Evolutionary conservation across 129 eudicot species (phyloP), one percentile per base, ranked within the genome.

Genomic region (Tagetes patula): DNA sequence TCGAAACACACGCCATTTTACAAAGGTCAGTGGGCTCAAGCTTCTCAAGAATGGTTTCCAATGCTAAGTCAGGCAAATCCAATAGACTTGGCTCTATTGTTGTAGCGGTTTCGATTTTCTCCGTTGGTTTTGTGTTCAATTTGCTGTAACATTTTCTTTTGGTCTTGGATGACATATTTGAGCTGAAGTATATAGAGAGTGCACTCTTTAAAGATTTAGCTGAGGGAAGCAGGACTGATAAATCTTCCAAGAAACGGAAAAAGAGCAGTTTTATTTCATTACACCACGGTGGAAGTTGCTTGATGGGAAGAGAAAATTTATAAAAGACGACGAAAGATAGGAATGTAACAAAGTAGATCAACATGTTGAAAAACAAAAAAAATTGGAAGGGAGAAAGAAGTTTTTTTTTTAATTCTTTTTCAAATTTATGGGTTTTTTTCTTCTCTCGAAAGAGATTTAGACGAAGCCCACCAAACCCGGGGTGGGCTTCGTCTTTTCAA

Each of bases 41-140:
- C 83, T 71, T 83, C 71, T 90, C 96, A 31, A 90, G 96, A 69
- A 90, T 87, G 67, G 81, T 64, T 70, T 90, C 95, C 67, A 87
- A 39, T 40, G 81, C 87, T 68, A 90, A 82, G 32, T 87, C 95
- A 59, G 95, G 96, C 78, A 90, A 83, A 77, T 87, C 91, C 60
- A 90, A 45, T n/a, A 87, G n/a, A 9, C 76, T 39, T 60, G 76
- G 13, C n/a, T 45, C 34, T 30, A 20, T 46, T 69, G 40, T 34
- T 50, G 83, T 73, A 48, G 40, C 56, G 50, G 49, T 71, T 54
- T 73, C 77, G 8, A 38, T 20, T 5, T 42, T 72, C n/a, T 77
- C 30, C n/a, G 5, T 60, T n/a, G 30, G 34, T 58, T 46, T 2
- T 77, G 49, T 77, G 20, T 30, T 50, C 8, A 64, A 47, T 39